Base-by-base conservation (phyloP, 1,284 basidiomycete genomes). In the Cystobasidium sp. region DNA sequence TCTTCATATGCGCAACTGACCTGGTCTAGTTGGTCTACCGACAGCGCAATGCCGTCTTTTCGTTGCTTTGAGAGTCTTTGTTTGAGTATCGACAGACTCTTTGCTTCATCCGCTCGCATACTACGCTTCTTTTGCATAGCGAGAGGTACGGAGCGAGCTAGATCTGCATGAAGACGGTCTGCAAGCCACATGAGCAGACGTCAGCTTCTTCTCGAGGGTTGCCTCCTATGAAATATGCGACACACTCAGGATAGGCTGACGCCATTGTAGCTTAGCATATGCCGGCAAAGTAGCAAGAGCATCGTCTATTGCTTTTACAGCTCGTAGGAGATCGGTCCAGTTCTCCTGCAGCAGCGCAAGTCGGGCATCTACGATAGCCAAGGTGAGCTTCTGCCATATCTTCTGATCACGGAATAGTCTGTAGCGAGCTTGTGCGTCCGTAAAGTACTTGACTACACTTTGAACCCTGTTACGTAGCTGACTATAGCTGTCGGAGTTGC, bases 61-160 rank as follows among this genome's bases (percentile, higher is more conserved):
- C 31, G 31, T 31, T n/a, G 9, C 12, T 43, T 59, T 59, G 12
- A 41, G 8, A 59, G 14, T 22, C n/a, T 59, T n/a, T 59, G 56
- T n/a, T 59, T 59, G 37, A 59, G 56, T 18, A 59, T 59, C n/a
- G 56, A 59, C 4, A 59, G n/a, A 24, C 56, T 59, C 39, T 59
- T 59, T 7, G 56, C 56, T 43, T 59, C 37, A 12, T 7, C 9
- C 9, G 56, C 37, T 18, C 9, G 4, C 10, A 59, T 18, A 43
- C 39, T 43, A n/a, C 56, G 56, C 56, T 20, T 59, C 39, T 59
- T 59, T n/a, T 10, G 56, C 14, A 59, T 43, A 59, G 56, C 56
- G 18, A n/a, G 18, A 14, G 16, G 39, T 41, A 59, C 56, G 6
- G n/a, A 39, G 20, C 56, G 37, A n/a, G 18, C 37, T 16, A 20